phyloP scores from a whole-genome alignment of 768 basidiomycete species.

The Termitomyces sp. region DNA sequence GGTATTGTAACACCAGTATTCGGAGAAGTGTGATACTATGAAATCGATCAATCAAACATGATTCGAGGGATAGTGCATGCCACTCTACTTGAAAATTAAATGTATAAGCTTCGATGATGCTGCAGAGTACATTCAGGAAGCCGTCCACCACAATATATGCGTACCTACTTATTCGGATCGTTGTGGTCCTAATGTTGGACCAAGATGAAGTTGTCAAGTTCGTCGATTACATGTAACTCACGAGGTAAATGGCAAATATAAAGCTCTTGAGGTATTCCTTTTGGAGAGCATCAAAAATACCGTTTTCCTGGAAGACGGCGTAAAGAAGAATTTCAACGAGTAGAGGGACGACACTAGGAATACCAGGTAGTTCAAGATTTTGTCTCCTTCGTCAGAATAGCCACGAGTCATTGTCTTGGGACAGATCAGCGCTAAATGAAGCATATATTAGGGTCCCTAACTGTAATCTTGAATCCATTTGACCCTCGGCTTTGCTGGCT shows the following conservation, averaged over 20 bases:
- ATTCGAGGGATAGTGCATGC: background rate
- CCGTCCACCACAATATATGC: conserved; percentile 20
- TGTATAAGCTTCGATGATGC: conserved; percentile 84
- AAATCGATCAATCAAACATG: background rate
- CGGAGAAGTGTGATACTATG: conserved; percentile 62
- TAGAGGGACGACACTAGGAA: conserved; percentile 18
- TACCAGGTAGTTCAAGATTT: conserved; percentile 76
- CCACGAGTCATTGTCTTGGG: conserved; percentile 60
- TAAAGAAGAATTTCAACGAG: background rate
- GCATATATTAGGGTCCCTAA: conserved; percentile 10
- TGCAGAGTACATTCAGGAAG: conserved; percentile 20
- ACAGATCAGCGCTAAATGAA: background rate
- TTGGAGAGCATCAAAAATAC: conserved; percentile 82
- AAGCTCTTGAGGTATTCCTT: conserved; percentile 82
- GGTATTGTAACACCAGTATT: conserved; percentile 59
- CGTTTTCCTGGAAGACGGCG: conserved; percentile 54
- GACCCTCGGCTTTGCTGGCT: conserved; percentile 33
- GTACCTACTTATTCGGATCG: conserved; percentile 74
- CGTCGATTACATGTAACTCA: conserved; percentile 24
- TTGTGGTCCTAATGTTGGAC: conserved; percentile 56
- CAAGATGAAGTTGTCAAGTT: background rate
- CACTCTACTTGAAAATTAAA: conserved; percentile 72
- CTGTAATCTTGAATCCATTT: conserved; percentile 70
- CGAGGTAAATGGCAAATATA: conserved; percentile 81
- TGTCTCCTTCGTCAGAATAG: conserved; percentile 79